Conservation (phyloP, 306 rosid species). For the Glycyrrhiza uralensis region DNA sequence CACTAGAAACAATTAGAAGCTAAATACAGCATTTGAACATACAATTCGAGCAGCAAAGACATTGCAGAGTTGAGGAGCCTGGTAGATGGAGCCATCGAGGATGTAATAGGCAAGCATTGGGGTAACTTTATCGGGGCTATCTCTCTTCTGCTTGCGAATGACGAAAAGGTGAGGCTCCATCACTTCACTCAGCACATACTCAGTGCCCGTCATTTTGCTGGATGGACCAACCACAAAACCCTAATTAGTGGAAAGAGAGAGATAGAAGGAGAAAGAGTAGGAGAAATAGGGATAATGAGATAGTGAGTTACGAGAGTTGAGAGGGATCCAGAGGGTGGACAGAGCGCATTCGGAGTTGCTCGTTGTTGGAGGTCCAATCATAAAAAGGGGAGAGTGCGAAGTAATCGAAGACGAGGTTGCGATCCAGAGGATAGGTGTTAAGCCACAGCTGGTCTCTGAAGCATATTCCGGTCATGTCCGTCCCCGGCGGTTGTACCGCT, state of each 20-base stretch:
- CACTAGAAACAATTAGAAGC: not conserved
- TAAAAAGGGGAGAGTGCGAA: slow-evolving; percentile 92
- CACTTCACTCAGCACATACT: slow-evolving; percentile 71
- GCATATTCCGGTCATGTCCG: slow-evolving; percentile 97
- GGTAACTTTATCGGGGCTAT: slow-evolving; percentile 83
- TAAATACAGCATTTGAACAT: slow-evolving; percentile 16
- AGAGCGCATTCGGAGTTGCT: slow-evolving; percentile 86
- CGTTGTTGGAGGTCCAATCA: slow-evolving; percentile 89
- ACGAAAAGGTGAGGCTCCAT: slow-evolving; percentile 84
- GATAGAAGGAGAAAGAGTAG: not conserved
- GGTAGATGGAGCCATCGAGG: slow-evolving; percentile 92
- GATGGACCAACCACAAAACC: not conserved
- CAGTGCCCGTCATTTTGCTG: slow-evolving; percentile 83
- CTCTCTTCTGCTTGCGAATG: slow-evolving; percentile 86
- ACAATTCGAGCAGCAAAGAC: slow-evolving; percentile 92
- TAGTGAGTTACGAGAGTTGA: slow-evolving; percentile 55
- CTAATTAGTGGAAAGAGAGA: not conserved
- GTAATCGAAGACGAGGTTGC: slow-evolving; percentile 89
- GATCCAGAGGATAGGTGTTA: slow-evolving; percentile 81
- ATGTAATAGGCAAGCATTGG: slow-evolving; percentile 78
- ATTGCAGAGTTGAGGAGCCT: slow-evolving; percentile 86
- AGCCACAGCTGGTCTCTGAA: slow-evolving; percentile 94
- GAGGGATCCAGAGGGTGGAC: slow-evolving; percentile 83
- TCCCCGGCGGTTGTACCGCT: slow-evolving; percentile 67
- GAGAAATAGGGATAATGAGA: not conserved